phyloP scores from a whole-genome alignment of 2,329 filamentous ascomycete species.

The Diaporthe capsici region DNA sequence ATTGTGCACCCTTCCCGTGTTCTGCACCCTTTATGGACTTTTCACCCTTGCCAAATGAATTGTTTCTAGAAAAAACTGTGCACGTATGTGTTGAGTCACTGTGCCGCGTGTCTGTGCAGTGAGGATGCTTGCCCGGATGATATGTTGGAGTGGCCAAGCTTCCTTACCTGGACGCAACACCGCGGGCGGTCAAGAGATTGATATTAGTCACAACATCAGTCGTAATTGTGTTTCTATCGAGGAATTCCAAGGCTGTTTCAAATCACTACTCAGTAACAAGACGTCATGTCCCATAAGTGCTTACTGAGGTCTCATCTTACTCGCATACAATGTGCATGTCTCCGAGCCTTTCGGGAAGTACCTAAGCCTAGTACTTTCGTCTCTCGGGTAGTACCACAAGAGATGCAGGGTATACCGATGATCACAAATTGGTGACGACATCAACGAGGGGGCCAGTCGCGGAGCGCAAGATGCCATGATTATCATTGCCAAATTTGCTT shows the following conservation, averaged over 20 bases:
- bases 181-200: neutral
- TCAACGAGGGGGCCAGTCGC: neutral
- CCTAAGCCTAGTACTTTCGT: neutral
- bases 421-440: neutral
- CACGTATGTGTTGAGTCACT: neutral
- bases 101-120: neutral
- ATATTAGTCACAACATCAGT: neutral
- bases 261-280: neutral
- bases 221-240: neutral
- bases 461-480: neutral
- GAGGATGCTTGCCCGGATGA: neutral
- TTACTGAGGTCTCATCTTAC: constrained; percentile 8
- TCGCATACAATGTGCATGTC: neutral
- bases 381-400: neutral
- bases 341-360: neutral
- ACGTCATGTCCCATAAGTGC: neutral
- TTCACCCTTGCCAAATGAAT: too few relatives aligned
- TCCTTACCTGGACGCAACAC: neutral
- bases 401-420: neutral
- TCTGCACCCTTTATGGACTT: too few relatives aligned
- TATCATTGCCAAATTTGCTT: neutral
- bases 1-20: too few relatives aligned
- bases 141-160: neutral
- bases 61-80: too few relatives aligned
- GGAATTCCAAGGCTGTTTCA: neutral